phyloP scores from a whole-genome alignment of 495 filamentous ascomycete genomes.

The Letharia lupina region DNA sequence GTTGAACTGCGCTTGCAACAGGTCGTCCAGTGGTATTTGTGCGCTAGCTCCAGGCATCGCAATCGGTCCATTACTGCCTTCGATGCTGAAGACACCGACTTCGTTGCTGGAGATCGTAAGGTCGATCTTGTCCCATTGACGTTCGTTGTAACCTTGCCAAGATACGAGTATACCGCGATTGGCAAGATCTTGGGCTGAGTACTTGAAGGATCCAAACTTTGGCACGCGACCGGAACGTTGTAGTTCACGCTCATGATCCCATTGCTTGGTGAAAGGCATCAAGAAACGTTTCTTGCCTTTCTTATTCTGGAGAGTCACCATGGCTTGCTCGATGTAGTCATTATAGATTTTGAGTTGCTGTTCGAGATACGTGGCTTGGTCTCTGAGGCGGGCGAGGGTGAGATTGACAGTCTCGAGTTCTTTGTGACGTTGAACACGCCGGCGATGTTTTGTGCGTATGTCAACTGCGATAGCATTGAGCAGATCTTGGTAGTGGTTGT shows the following conservation, averaged over 20 bases:
- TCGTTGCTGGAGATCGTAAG: conserved; percentile 90
- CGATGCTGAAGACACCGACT: conserved; percentile 88
- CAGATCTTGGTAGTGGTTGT: conserved; percentile 94
- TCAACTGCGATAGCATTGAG: conserved; percentile 94
- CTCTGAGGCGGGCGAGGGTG: conserved; percentile 75
- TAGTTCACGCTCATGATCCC: conserved; percentile 94
- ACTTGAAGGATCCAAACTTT: conserved; percentile 96
- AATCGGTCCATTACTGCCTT: conserved; percentile 86
- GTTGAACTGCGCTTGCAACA: conserved; percentile 95
- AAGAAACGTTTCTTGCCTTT: conserved; percentile 93
- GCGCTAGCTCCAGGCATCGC: conserved; percentile 92
- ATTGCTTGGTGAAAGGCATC: conserved; percentile 96
- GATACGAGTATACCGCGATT: conserved; percentile 90
- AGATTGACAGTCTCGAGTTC: conserved; percentile 83
- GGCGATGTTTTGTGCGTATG: conserved; percentile 91
- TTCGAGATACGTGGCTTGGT: conserved; percentile 88
- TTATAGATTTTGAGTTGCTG: conserved; percentile 95
- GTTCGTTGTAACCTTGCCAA: conserved; percentile 76
- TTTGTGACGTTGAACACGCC: conserved; percentile 78
- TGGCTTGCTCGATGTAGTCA: conserved; percentile 97
- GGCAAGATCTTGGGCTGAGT: conserved; percentile 76
- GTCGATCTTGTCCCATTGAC: conserved; percentile 85
- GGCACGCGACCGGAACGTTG: conserved; percentile 83
- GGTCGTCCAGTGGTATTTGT: conserved; percentile 81
- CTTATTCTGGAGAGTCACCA: conserved; percentile 97